Base-by-base conservation (phyloP, 495 filamentous ascomycete species). In the Aspergillus haitiensis region DNA sequence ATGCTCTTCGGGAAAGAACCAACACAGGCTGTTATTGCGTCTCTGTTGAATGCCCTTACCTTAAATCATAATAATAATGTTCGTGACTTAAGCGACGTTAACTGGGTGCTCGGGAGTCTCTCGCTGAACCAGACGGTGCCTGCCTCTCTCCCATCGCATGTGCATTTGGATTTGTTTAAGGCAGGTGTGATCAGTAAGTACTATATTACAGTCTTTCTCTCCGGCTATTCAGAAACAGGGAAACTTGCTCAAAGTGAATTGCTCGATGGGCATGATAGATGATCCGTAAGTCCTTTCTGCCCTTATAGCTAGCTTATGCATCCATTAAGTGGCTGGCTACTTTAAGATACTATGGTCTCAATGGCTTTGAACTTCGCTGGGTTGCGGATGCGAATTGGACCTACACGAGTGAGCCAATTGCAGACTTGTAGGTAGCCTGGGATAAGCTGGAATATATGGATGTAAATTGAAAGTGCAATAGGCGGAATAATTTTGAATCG, bases 361-460 rank as follows among this genome's bases (percentile, higher is more conserved):
- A 87, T 61, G 84, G 88, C 52, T 84, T 87, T 56, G 66, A 86
- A 52, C 72, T 83, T 21, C 83, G 84, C 9, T 89, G 85, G 86
- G 70, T 89, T 32, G 77, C 75, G 5, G 68, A 77, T 47, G 76
- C 73, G 13, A 84, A 86, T 63, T 89, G 86, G 86, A 88, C 81
- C 0, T 89, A 88, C 58, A 82, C 77, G n/a, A 83, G 80, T 11
- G 66, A 77, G 4, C 69, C 73, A 1, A 67, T 89, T 7, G 33
- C 67, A 5, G 75, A 70, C 15, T 60, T 88, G 77, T 84, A 68
- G 48, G 78, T 70, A 16, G 11, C 11, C 9, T 1, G 15, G 11
- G 3, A 13, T n/a, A 34, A 13, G 2, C 27, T 56, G 40, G 45
- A 48, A 42, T 44, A 3, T 11, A 34, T 9, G 2, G n/a, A 11